Percentiles rank a stretch among this genome's conserved stretches.
phyloP scores from a whole-genome alignment of 495 filamentous ascomycete species.

The Podospora tetraspora region DNA sequence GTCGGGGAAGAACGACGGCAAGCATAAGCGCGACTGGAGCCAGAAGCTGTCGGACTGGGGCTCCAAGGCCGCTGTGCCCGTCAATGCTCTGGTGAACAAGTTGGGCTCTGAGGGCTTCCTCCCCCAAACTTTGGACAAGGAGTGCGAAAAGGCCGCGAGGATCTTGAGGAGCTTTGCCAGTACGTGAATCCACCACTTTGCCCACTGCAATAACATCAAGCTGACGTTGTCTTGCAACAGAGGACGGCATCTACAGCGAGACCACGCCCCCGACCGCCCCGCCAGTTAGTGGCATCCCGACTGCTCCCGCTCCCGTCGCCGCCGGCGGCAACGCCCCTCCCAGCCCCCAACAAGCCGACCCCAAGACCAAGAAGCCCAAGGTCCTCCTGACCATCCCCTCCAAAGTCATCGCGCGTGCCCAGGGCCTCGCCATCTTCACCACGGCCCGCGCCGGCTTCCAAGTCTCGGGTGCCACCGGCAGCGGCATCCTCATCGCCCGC shows the following conservation, averaged over 20 bases:
- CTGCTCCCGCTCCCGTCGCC: conserved; percentile 9
- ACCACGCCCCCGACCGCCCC: conserved; percentile 7
- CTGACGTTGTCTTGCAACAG: conserved; percentile 10
- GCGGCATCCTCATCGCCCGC: conserved; percentile 65
- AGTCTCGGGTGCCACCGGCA: conserved; percentile 70
- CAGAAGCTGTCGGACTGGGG: conserved; percentile 25
- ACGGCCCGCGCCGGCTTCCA: conserved; percentile 77
- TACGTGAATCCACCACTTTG: conserved; percentile 23
- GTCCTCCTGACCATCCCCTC: conserved; percentile 65
- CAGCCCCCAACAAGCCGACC: conserved; percentile 1
- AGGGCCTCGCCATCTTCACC: conserved; percentile 77
- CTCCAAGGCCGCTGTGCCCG: conserved; percentile 49
- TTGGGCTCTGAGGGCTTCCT: conserved; percentile 61
- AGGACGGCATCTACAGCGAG: conserved; percentile 32
- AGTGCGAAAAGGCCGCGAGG: conserved; percentile 79
- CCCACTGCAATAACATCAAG: neutral
- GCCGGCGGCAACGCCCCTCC: neutral
- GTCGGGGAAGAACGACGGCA: conserved; percentile 9
- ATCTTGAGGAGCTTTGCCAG: conserved; percentile 78
- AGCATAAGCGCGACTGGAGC: conserved; percentile 22
- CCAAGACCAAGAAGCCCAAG: conserved; percentile 24
- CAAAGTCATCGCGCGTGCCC: conserved; percentile 66
- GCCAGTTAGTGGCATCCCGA: conserved; percentile 6
- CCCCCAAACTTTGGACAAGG: conserved; percentile 72
- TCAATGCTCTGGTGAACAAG: conserved; percentile 64